These are phyloP conservation scores for Tylopilus orsonianus DNA, from an alignment of 1,284 basidiomycete species.

Conservation along the genomic window DNA sequence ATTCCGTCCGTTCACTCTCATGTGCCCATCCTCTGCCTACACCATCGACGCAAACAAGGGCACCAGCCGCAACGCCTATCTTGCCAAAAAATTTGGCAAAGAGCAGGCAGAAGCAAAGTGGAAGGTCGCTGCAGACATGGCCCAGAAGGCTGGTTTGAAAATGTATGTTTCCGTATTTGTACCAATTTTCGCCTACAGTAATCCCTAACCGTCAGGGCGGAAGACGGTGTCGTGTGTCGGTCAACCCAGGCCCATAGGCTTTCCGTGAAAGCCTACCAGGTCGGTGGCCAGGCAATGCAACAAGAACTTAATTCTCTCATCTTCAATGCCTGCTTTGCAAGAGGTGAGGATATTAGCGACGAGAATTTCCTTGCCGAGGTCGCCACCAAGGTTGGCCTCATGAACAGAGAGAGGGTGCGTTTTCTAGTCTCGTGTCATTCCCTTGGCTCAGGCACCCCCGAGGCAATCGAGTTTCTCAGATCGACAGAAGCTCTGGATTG, in stretches of 20 bases:
- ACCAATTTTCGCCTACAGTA: background rate
- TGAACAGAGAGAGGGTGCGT: slow-evolving; percentile 62
- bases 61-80: slow-evolving; percentile 37
- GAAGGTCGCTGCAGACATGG: slow-evolving; percentile 49
- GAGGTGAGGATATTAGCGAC: slow-evolving; percentile 64
- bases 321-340: slow-evolving; percentile 68
- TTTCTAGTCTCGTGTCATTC: background rate
- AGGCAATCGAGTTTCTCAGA: slow-evolving; percentile 62
- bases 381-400: slow-evolving; percentile 58
- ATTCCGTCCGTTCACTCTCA: slow-evolving; percentile 70
- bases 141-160: slow-evolving; percentile 59
- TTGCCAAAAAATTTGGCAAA: slow-evolving; percentile 56
- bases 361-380: slow-evolving; percentile 57
- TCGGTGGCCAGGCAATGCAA: slow-evolving; percentile 67
- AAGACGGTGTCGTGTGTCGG: slow-evolving; percentile 61
- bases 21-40: slow-evolving; percentile 48
- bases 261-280: slow-evolving; percentile 64
- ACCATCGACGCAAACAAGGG: slow-evolving; percentile 43
- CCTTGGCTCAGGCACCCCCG: background rate
- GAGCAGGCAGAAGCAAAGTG: slow-evolving; percentile 53
- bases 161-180: slow-evolving; percentile 52
- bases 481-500: slow-evolving; percentile 68
- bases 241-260: slow-evolving; percentile 74
- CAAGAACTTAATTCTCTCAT: slow-evolving; percentile 54
- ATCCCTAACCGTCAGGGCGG: slow-evolving; percentile 39